Base-by-base conservation (phyloP, 345 rosid species). In the Abelmoschus esculentus region DNA sequence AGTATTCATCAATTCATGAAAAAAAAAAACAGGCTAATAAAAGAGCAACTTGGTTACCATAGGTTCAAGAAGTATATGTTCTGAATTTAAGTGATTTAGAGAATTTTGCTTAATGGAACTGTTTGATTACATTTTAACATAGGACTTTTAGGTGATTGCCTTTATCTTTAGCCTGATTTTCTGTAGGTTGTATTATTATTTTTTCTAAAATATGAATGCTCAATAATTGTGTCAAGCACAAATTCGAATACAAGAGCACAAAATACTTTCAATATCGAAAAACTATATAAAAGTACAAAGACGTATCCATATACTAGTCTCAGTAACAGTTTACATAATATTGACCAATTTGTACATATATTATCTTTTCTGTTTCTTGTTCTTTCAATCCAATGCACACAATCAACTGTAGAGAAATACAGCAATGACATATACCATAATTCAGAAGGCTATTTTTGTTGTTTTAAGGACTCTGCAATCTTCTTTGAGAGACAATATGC, bases 401-500 rank as follows among this genome's bases (percentile, higher is more conserved):
- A 67, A 19, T 13, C 42, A 60, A 31, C 49, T 12, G 7, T 46
- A 49, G n/a, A 36, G 26, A 55, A 36, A 19, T 34, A 17, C 52
- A 71, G 3, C 22, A 65, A 13, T 60, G 7, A 10, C 4, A 8
- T 2, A 26, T 42, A 29, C 52, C 11, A 61, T 32, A 13, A n/a
- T 58, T 63, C 13, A 22, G 58, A 70, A 38, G 72, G 67, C 70
- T 72, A 55, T 46, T 56, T 26, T 18, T 53, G 67, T 60, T 67
- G 60, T 54, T 1, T 67, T n/a, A 79, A 55, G 40, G 83, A 77
- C 69, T 78, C 79, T 8, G 74, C 88, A 10, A 89, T 83, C 38
- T 74, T 71, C 49, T 80, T 77, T 46, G 91, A 81, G 61, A 83
- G 80, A 76, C 90, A 85, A 61, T 85, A 84, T 60, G 95, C 90